Conservation (phyloP, 805 yeast species). For the Brettanomyces nanus region DNA sequence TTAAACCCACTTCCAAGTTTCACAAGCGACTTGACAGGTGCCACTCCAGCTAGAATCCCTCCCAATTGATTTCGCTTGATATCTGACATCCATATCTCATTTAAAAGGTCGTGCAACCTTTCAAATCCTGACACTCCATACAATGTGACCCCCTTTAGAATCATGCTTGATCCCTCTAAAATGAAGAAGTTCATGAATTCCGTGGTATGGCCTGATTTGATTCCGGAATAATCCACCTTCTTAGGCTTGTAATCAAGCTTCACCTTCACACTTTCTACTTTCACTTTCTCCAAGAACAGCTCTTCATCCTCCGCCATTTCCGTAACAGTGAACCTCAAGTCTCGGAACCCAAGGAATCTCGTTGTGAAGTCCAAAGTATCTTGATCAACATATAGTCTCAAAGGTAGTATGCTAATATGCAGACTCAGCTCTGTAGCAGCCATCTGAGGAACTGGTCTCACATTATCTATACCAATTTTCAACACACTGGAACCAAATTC, state of each 20-base stretch:
- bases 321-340: constrained; percentile 42
- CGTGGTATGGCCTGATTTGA: constrained; percentile 76
- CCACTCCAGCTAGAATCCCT: constrained; percentile 76
- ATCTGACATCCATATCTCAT: constrained; percentile 82
- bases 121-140: constrained; percentile 76
- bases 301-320: constrained; percentile 43
- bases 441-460: constrained; percentile 54
- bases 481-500: constrained; percentile 64
- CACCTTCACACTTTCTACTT: constrained; percentile 49
- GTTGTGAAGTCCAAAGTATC: constrained; percentile 81
- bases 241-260: constrained; percentile 89
- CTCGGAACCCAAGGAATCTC: constrained; percentile 77
- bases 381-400: constrained; percentile 83
- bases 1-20: constrained; percentile 73
- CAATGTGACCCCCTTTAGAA: constrained; percentile 49
- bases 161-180: constrained; percentile 75
- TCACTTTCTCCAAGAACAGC: constrained; percentile 59
- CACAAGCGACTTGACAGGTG: constrained; percentile 71
- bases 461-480: constrained; percentile 40
- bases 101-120: constrained; percentile 45
- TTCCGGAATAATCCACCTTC: constrained; percentile 74
- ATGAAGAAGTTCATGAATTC: constrained; percentile 86
- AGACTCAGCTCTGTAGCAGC: constrained; percentile 64
- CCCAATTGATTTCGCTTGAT: constrained; percentile 72
- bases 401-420: constrained; percentile 52